Evolutionary conservation across 1,139 yeast genomes (phyloP), one percentile per base, ranked within the genome.

Genomic region (Suhomyces ambrosiae): DNA sequence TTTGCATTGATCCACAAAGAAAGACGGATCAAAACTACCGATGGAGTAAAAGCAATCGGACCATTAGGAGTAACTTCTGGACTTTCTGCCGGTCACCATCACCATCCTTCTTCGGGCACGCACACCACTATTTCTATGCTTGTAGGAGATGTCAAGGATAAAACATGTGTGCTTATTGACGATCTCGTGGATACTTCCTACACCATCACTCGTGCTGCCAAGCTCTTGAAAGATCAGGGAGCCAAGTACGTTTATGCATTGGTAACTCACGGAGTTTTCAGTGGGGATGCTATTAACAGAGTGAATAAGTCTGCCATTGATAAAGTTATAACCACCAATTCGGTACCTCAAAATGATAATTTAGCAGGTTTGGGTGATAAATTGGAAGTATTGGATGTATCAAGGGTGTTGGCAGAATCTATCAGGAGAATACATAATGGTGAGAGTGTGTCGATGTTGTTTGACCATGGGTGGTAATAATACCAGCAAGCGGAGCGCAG

Each of bases 1-100:
- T 90, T 94, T 70, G 98, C 99, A 0, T 72, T 94, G 59, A 89
- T 94, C 50, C 97, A 94, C 65, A 94, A 94, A 63, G 99, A 94
- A 58, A 76, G 96, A 57, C 74, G 96, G 46, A 79, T 82, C 32
- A 71, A 33, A 23, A 31, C 33, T 27, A 32, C 24, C 8, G 41
- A 32, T 11, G 29, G 33, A 6, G 34, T 53, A 54, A 45, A 63
- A 63, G 70, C 42, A 11, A 29, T 38, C 18, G 38, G 35, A 4
- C 34, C 42, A 2, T 30, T 38, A 15, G 42, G 38, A 3, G 42
- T 38, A 13, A 35, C 38, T 15, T 25, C 34, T 1, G 37, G 37
- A 7, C 30, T 33, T 18, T 25, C 30, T 9, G 22, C 36, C 9
- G 35, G 31, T 12, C 30, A n/a, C n/a, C n/a, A 38, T 14, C 33